Evolutionary conservation across 306 rosid species (phyloP), one percentile per base, ranked within the genome.

Genomic region (Pachyrhizus erosus): DNA sequence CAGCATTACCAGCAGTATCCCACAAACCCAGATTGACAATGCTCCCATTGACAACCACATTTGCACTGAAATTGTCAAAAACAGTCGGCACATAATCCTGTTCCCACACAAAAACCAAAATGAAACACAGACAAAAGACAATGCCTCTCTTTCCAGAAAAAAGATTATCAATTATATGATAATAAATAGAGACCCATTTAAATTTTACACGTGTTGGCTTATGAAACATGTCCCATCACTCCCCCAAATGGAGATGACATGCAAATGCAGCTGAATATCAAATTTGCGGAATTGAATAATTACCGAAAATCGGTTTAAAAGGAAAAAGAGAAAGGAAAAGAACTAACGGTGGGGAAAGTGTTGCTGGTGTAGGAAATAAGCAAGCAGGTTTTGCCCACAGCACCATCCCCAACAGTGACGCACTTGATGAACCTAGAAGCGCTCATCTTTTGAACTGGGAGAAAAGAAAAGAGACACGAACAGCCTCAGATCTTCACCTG

Each of bases 401-500:
- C 99, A 67, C 99, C 99, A 73, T 96, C 99, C 27, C 99, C 97
- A 86, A 96, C 99, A 42, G 98, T 96, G 49, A 96, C 99, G 82
- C 97, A 96, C 91, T 93, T 96, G 43, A 93, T 94, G 90, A 96
- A 96, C 94, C 98, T 90, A 64, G 99, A 96, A 80, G 99, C 97
- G 85, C 98, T 94, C 99, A 96, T 96, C 76, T 84, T 62, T 69
- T n/a, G 37, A 26, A 34, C 80, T 71, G 37, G 18, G 24, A 54
- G 27, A 10, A 68, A 68, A 68, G 26, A 68, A 68, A 68, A 51
- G 57, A 71, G 71, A 57, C 54, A 15, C 72, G 17, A 68, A 64
- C n/a, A 80, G 88, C 99, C 98, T 87, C 98, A 93, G 98, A 96
- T 92, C 97, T 91, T 90, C 91, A 88, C 98, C 99, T 93, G 97